A percentile compares a stretch with the other conserved stretches of the same genome.
phyloP scores from a whole-genome alignment of 129 eudicot species.

The Ambrosia artemisiifolia region DNA sequence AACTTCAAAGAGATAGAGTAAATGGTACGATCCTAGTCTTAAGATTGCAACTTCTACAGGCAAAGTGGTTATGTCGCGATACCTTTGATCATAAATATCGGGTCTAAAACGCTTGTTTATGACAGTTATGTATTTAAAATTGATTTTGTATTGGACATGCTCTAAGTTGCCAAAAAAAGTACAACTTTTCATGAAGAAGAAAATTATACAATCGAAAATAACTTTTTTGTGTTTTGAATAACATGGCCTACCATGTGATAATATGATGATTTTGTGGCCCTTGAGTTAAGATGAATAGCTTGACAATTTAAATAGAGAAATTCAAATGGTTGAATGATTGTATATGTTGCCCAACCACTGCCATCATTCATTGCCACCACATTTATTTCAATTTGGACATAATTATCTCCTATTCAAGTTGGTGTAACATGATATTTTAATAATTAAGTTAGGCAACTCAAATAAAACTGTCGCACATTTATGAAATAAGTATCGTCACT shows the following conservation, averaged over 20 bases:
- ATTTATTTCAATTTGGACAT: constrained; percentile 13
- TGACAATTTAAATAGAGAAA: constrained; percentile 16
- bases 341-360: constrained; percentile 27
- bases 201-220: not conserved
- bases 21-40: no score
- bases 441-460: constrained; percentile 3
- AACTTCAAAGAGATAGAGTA: no score
- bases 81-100: no score
- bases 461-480: constrained; percentile 7
- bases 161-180: no score
- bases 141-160: no score
- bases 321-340: constrained; percentile 28
- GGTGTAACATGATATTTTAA: constrained; percentile 21
- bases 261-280: constrained; percentile 18
- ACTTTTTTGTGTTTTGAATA: not conserved
- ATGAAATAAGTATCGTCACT: constrained; percentile 12
- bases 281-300: not conserved
- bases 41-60: no score
- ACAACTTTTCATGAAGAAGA: not conserved
- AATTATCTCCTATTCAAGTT: constrained; percentile 21
- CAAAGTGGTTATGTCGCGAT: no score
- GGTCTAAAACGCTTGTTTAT: no score
- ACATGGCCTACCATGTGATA: constrained; percentile 29
- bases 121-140: no score
- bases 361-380: constrained; percentile 28